These are phyloP conservation scores for Candolleomyces efflorescens DNA, from an alignment of 768 basidiomycete species.

Conservation along the genomic window DNA sequence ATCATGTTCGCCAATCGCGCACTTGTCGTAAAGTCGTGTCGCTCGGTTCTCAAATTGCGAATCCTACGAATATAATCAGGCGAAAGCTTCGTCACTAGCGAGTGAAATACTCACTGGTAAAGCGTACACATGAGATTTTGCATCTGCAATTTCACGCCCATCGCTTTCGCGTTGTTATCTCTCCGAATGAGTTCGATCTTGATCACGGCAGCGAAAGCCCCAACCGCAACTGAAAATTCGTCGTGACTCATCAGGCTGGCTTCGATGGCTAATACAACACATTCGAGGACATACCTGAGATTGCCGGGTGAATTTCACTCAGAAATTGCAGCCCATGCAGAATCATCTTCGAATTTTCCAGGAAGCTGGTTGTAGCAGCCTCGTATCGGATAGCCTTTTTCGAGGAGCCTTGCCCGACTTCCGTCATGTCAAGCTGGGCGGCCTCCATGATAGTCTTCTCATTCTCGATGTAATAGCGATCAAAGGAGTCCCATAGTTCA, in stretches of 20 bases:
- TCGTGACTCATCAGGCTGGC: background rate
- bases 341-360: background rate
- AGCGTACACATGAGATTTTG: slow-evolving; percentile 42
- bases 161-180: slow-evolving; percentile 47
- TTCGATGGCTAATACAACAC: background rate
- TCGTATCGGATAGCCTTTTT: background rate
- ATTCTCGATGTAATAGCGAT: background rate
- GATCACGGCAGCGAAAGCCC: slow-evolving; percentile 45
- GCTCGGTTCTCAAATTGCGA: slow-evolving; percentile 26
- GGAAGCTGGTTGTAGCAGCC: background rate
- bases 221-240: slow-evolving; percentile 32
- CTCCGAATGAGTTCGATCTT: slow-evolving; percentile 44
- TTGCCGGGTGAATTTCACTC: background rate
- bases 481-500: background rate
- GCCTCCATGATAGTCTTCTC: background rate
- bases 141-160: slow-evolving; percentile 45
- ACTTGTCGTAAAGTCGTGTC: slow-evolving; percentile 20
- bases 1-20: slow-evolving; percentile 24
- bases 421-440: background rate
- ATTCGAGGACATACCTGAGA: background rate
- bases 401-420: background rate
- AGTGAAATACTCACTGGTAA: slow-evolving; percentile 31
- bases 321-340: background rate
- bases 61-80: slow-evolving; percentile 16
- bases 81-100: background rate